These are phyloP conservation scores for Cornus florida DNA, from an alignment of 148 eudicot species.

Conservation along the genomic window DNA sequence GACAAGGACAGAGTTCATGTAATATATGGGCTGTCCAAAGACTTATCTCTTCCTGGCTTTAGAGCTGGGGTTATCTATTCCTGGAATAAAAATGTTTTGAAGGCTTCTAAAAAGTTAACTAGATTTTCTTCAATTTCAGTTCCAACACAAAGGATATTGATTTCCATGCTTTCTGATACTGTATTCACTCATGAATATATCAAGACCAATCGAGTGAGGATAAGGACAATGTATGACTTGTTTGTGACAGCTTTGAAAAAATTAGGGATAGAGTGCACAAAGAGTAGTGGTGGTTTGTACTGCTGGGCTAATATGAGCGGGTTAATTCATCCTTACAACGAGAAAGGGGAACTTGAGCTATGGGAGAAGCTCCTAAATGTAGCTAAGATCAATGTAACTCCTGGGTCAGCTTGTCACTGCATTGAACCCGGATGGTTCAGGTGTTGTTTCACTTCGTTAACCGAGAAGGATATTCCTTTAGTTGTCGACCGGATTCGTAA, in stretches of 20 bases:
- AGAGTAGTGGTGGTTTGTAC: constrained; percentile 76
- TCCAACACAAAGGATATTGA: constrained; percentile 69
- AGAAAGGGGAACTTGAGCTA: constrained; percentile 86
- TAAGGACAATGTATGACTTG: constrained; percentile 47
- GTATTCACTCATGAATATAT: constrained; percentile 50
- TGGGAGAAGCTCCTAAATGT: constrained; percentile 79
- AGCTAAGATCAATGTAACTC: constrained; percentile 74
- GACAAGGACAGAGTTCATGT: constrained; percentile 79
- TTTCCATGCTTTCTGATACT: constrained; percentile 72
- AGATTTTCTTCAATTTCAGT: constrained; percentile 79
- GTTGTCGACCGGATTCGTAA: constrained; percentile 58
- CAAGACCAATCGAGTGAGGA: constrained; percentile 49
- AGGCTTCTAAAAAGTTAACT: constrained; percentile 61
- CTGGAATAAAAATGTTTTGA: constrained; percentile 57
- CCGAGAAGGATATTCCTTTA: constrained; percentile 62
- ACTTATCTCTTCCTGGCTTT: constrained; percentile 66
- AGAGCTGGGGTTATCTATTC: constrained; percentile 76
- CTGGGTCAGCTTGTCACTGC: constrained; percentile 87
- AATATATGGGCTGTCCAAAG: constrained; percentile 78
- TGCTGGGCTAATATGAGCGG: constrained; percentile 91
- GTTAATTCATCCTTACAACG: constrained; percentile 56
- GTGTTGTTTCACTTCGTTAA: constrained; percentile 71
- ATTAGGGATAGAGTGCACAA: constrained; percentile 63
- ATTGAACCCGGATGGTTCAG: constrained; percentile 97
- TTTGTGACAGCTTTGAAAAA: constrained; percentile 64